Percentiles rank a stretch among this genome's conserved stretches.
Evolutionary conservation across 1,139 yeast genomes (phyloP).

Genomic region (Yamadazyma kanchanaburiensis): DNA sequence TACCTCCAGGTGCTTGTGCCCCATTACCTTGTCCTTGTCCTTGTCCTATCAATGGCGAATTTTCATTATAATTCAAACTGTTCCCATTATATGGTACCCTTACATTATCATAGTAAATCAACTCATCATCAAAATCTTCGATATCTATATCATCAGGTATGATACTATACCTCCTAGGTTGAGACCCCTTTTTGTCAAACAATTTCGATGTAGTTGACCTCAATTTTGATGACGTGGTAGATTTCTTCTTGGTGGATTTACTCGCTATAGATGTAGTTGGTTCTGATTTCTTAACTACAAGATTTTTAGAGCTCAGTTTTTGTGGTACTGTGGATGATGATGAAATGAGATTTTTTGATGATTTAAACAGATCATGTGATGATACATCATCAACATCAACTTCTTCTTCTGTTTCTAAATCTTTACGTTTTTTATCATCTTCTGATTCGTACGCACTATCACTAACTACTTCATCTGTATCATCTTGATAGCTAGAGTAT

Average conservation of each 20-base stretch:
- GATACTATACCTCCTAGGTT: conserved; percentile 69
- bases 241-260: conserved; percentile 27
- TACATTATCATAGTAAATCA: conserved; percentile 45
- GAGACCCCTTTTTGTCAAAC: conserved; percentile 69
- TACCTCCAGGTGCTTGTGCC: conserved; percentile 22
- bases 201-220: conserved; percentile 70
- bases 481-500: conserved; percentile 6
- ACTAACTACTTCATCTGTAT: conserved; percentile 6
- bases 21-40: too few species aligned
- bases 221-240: conserved; percentile 36
- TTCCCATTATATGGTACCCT: conserved; percentile 35
- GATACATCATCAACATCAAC: conserved; percentile 29
- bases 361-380: conserved; percentile 24
- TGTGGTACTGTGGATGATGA: conserved; percentile 11
- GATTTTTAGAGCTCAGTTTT: conserved; percentile 1
- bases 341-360: conserved; percentile 9
- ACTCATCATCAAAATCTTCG: conserved; percentile 61
- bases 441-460: conserved; percentile 5
- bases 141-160: conserved; percentile 66
- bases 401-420: conserved; percentile 26
- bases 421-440: conserved; percentile 16
- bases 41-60: conserved; percentile 29
- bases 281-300: conserved; percentile 2
- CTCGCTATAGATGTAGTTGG: conserved; percentile 20
- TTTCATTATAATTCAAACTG: conserved; percentile 22